These are phyloP conservation scores for Serendipita indica DNA, from an alignment of 768 basidiomycete species.

Conservation along the genomic window DNA sequence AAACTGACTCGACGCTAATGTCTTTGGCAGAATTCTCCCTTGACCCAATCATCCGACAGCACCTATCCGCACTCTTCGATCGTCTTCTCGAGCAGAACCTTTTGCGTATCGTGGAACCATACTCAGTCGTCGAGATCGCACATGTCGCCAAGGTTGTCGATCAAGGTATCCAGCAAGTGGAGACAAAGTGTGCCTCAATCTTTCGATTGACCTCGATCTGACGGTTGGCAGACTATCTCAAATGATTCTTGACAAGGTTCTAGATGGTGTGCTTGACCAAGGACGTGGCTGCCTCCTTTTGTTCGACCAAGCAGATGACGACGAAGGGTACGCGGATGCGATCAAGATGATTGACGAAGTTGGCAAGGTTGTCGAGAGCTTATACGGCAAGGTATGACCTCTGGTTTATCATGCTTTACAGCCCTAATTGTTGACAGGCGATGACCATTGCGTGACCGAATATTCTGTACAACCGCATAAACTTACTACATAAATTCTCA, in stretches of 20 bases:
- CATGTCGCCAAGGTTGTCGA: slow-evolving; percentile 79
- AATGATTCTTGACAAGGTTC: slow-evolving; percentile 94
- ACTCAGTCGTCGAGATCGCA: slow-evolving; percentile 79
- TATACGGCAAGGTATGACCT: slow-evolving; percentile 61
- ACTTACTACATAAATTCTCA: background rate
- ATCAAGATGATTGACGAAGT: slow-evolving; percentile 84
- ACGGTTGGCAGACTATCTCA: slow-evolving; percentile 57
- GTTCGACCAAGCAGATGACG: slow-evolving; percentile 74
- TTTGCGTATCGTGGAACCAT: slow-evolving; percentile 89
- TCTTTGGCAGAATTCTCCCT: slow-evolving; percentile 64
- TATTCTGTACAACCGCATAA: background rate
- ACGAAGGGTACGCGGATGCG: slow-evolving; percentile 77
- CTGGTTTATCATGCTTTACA: background rate
- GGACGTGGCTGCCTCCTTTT: slow-evolving; percentile 81
- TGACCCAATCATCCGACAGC: slow-evolving; percentile 89
- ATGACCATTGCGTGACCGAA: background rate
- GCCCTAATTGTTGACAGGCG: background rate
- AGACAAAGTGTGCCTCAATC: slow-evolving; percentile 59
- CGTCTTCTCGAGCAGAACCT: slow-evolving; percentile 93
- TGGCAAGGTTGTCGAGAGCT: slow-evolving; percentile 81
- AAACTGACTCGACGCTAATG: background rate
- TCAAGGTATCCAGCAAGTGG: slow-evolving; percentile 75
- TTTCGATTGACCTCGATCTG: background rate
- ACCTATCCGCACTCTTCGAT: slow-evolving; percentile 87
- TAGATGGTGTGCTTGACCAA: slow-evolving; percentile 93